Conservation (phyloP, 2,329 filamentous ascomycete species). For the Epichloe aotearoae region DNA sequence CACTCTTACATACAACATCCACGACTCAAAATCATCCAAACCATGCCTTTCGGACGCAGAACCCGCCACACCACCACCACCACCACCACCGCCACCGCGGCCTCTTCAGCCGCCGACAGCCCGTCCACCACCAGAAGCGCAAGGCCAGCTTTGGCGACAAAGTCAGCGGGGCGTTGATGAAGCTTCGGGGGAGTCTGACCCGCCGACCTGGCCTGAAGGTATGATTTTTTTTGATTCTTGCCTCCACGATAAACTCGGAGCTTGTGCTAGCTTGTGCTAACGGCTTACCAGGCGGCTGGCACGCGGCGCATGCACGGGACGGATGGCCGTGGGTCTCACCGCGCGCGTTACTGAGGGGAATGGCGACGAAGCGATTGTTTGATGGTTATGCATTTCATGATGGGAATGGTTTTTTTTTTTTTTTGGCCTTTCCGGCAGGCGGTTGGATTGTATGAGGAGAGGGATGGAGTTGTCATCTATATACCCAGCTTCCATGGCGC, state of each 20-base stretch:
- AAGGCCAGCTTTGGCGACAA: constrained; percentile 62
- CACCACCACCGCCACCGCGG: constrained; percentile 30
- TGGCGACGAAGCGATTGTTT: background rate
- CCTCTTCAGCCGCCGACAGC: constrained; percentile 27
- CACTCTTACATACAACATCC: background rate
- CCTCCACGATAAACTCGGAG: background rate
- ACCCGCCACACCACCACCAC: constrained; percentile 15
- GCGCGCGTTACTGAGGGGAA: constrained; percentile 8
- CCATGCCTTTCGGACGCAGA: constrained; percentile 13
- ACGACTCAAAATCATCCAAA: no score
- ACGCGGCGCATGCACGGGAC: constrained; percentile 63
- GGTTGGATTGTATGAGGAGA: no score
- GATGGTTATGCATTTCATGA: background rate
- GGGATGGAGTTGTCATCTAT: no score
- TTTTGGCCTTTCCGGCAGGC: no score
- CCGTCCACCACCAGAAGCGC: constrained; percentile 50
- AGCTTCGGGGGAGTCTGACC: constrained; percentile 57
- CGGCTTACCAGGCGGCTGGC: constrained; percentile 47
- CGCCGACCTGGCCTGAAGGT: constrained; percentile 59
- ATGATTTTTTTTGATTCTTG: constrained; percentile 7
- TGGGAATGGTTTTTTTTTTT: background rate
- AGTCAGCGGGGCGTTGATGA: constrained; percentile 62
- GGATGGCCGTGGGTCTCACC: constrained; percentile 48
- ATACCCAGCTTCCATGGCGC: no score
- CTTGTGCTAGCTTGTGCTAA: no score